Evolutionary conservation across 768 basidiomycete genomes (phyloP), one percentile per base, ranked within the genome.

Genomic region (Auricularia sp.): DNA sequence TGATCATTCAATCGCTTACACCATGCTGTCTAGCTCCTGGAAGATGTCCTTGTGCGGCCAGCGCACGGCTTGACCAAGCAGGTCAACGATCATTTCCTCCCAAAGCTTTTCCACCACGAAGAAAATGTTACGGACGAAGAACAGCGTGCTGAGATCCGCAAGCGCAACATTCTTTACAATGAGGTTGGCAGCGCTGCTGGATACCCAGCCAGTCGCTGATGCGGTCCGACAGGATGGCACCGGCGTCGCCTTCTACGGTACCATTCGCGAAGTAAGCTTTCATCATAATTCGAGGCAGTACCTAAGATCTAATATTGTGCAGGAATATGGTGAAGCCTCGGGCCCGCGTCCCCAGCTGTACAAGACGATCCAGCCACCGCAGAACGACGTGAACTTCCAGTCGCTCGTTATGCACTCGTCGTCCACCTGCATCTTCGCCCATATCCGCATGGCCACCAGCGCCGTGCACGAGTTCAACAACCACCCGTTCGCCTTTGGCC

Each of bases 391-490:
- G 0, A 64, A 69, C 63, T 70, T 71, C 68, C 63, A 63, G 10
- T 70, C 69, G 33, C 64, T 75, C 61, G 69, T 63, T 4, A 39
- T 3, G 47, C 62, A 72, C 65, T 72, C 72, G 6, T 54, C 72
- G 64, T 64, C 72, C 47, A 66, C 35, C 62, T 65, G 68, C 63
- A 64, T 73, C 18, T 69, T 75, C 67, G 72, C 71, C 35, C 74
- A 75, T 66, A 73, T 74, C 66, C 71, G 74, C 65, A 73, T 73
- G 39, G 74, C 73, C 11, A 67, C 62, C 62, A 68, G 67, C 39
- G 71, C 71, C 61, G 69, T 73, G 68, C 67, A 67, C 35, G 66
- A 63, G 61, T 67, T 56, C 64, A 72, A 72, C 67, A 69, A 65
- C 67, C 70, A 74, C 66, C 73, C 73, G 37, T 73, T 70, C 69